phyloP scores from a whole-genome alignment of 2,329 filamentous ascomycete species.

The Colletotrichum musicola region DNA sequence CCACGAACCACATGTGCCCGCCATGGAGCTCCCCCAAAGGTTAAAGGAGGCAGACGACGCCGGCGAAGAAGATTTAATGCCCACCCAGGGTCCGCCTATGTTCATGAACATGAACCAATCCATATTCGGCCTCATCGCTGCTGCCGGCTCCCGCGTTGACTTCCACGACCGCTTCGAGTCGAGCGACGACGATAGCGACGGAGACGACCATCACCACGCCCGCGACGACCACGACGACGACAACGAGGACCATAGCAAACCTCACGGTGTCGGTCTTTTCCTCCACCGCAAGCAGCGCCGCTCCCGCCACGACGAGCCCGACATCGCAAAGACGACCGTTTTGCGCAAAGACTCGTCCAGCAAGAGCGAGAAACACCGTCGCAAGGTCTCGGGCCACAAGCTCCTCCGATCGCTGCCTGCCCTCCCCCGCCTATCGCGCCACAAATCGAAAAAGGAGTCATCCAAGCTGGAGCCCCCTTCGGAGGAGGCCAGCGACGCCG shows the following conservation, averaged over 20 bases:
- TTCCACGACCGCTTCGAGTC: slow-evolving; percentile 87
- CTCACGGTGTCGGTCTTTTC: slow-evolving; percentile 12
- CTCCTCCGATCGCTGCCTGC: slow-evolving; percentile 75
- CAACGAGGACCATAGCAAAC: background rate
- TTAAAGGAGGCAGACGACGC: slow-evolving; percentile 64
- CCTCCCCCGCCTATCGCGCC: slow-evolving; percentile 61
- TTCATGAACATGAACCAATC: slow-evolving; percentile 90
- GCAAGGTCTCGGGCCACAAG: slow-evolving; percentile 68
- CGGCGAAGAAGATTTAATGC: slow-evolving; percentile 60
- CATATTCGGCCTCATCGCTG: slow-evolving; percentile 92
- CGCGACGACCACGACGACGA: slow-evolving; percentile 11
- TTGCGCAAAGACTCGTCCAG: slow-evolving; percentile 48
- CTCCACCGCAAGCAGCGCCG: slow-evolving; percentile 56
- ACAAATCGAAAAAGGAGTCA: slow-evolving; percentile 58
- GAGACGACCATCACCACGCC: slow-evolving; percentile 53
- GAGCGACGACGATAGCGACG: slow-evolving; percentile 84
- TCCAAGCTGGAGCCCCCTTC: slow-evolving; percentile 54
- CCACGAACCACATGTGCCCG: slow-evolving; percentile 52
- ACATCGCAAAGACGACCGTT: slow-evolving; percentile 47
- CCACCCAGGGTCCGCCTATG: slow-evolving; percentile 61
- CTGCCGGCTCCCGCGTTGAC: slow-evolving; percentile 84
- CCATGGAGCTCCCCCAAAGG: slow-evolving; percentile 66
- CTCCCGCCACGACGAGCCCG: slow-evolving; percentile 42
- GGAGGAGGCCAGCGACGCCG: slow-evolving; percentile 48
- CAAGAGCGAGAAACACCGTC: slow-evolving; percentile 62